A percentile compares a stretch with the other conserved stretches of the same genome.
phyloP scores from a whole-genome alignment of 2,329 filamentous ascomycete species.

The Exutisphaerella laricina region DNA sequence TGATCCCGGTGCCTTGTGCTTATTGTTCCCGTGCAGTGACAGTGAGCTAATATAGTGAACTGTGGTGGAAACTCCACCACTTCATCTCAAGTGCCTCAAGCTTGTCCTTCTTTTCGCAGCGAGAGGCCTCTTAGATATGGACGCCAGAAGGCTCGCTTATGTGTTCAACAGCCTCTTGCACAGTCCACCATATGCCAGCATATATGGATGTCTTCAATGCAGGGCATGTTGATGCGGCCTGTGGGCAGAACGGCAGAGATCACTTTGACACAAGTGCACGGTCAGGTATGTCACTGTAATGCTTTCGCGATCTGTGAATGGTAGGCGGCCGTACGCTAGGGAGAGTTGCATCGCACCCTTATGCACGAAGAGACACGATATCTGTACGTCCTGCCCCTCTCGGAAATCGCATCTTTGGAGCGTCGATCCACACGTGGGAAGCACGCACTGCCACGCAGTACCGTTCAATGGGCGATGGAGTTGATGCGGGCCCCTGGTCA shows the following conservation, averaged over 20 bases:
- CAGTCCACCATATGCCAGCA: background rate
- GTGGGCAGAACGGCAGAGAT: background rate
- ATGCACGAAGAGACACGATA: too few species aligned
- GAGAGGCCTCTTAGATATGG: background rate
- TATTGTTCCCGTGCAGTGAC: too few species aligned
- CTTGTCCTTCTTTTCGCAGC: too few species aligned
- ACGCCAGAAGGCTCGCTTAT: background rate
- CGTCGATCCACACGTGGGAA: background rate
- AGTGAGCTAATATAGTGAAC: too few species aligned
- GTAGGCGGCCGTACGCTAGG: background rate
- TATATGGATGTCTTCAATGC: background rate
- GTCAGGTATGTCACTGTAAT: background rate
- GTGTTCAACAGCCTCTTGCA: background rate
- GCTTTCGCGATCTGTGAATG: background rate
- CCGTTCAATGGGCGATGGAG: too few species aligned
- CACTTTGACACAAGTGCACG: background rate
- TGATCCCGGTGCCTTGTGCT: background rate
- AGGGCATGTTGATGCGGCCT: background rate
- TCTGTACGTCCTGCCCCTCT: background rate
- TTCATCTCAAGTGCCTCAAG: too few species aligned
- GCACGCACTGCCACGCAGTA: too few species aligned
- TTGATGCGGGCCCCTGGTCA: too few species aligned
- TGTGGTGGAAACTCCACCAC: too few species aligned
- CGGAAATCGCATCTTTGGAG: background rate
- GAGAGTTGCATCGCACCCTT: background rate